Conservation (phyloP, 106 monocot genomes). For the Dactylorhiza incarnata region DNA sequence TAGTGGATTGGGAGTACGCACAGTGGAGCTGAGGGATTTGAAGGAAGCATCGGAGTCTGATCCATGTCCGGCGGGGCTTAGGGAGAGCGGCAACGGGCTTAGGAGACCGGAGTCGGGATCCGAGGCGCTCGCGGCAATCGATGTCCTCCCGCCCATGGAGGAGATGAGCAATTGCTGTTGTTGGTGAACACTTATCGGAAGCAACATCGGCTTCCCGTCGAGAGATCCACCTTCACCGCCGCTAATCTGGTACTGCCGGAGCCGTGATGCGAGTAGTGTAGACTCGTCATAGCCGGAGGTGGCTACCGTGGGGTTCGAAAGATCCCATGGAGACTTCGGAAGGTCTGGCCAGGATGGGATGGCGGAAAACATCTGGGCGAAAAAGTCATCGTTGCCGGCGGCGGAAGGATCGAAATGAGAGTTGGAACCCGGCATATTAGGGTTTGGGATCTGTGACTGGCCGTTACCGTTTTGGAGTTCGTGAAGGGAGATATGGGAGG, state of each 20-base stretch:
- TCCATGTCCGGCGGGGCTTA: conserved; percentile 16
- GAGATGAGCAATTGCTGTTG: conserved; percentile 42
- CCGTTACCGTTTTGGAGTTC: conserved; percentile 24
- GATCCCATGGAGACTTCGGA: conserved; percentile 50
- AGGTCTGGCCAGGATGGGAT: conserved; percentile 70
- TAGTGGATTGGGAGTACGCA: conserved; percentile 2
- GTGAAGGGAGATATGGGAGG: conserved; percentile 19
- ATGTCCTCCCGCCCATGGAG: conserved; percentile 10
- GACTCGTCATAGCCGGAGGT: conserved; percentile 59
- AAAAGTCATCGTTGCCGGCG: conserved; percentile 58
- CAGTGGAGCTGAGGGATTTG: conserved; percentile 35
- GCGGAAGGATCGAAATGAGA: conserved; percentile 11
- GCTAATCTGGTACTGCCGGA: conserved; percentile 85
- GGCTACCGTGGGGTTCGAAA: neutral
- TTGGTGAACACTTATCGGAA: conserved; percentile 34
- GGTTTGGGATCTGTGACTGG: conserved; percentile 5
- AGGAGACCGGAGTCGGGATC: conserved; percentile 20
- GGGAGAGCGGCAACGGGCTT: conserved; percentile 41
- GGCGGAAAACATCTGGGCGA: conserved; percentile 76
- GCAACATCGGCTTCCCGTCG: conserved; percentile 22
- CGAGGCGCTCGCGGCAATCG: conserved; percentile 4
- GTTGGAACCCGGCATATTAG: neutral
- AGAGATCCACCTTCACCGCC: conserved; percentile 14
- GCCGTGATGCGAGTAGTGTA: conserved; percentile 51
- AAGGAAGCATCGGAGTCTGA: conserved; percentile 23